A percentile compares a stretch with the other conserved stretches of the same genome.
phyloP scores from a whole-genome alignment of 305 asterid species.

The Ajuga reptans region DNA sequence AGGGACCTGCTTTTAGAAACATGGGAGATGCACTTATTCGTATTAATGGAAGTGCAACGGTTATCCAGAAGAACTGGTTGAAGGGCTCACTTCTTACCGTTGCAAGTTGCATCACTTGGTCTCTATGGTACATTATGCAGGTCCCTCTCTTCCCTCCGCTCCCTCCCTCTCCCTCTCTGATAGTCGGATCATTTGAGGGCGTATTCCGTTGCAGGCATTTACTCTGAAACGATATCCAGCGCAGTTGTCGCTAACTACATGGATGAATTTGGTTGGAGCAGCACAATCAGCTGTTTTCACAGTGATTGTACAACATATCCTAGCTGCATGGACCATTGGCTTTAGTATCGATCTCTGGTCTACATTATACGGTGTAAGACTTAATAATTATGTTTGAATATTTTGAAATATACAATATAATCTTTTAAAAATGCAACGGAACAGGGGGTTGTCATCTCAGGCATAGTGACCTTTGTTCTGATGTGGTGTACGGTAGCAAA shows the following conservation, averaged over 20 bases:
- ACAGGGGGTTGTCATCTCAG: slow-evolving; percentile 61
- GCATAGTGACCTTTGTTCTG: slow-evolving; percentile 42
- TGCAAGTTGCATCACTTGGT: slow-evolving; percentile 66
- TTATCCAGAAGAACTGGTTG: slow-evolving; percentile 44
- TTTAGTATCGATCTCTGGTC: slow-evolving; percentile 67
- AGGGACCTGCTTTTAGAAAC: slow-evolving; percentile 43
- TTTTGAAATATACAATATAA: no score
- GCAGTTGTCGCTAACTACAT: slow-evolving; percentile 55
- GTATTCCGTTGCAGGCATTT: slow-evolving; percentile 35
- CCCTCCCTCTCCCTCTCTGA: neutral
- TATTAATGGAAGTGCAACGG: slow-evolving; percentile 27
- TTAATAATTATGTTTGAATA: neutral
- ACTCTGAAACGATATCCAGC: slow-evolving; percentile 67
- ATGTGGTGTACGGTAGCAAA: slow-evolving; percentile 62
- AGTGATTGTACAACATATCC: slow-evolving; percentile 39
- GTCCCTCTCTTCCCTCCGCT: slow-evolving; percentile 20
- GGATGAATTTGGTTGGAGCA: slow-evolving; percentile 70
- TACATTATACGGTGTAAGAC: slow-evolving; percentile 52
- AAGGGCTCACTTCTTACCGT: slow-evolving; percentile 47
- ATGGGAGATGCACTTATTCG: slow-evolving; percentile 37
- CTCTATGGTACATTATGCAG: slow-evolving; percentile 69
- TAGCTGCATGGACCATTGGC: slow-evolving; percentile 61
- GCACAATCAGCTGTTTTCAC: slow-evolving; percentile 72
- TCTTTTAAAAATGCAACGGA: neutral
- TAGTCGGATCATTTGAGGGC: neutral